Base-by-base conservation (phyloP, 2,329 filamentous ascomycete genomes). In the Stylonectria norvegica region DNA sequence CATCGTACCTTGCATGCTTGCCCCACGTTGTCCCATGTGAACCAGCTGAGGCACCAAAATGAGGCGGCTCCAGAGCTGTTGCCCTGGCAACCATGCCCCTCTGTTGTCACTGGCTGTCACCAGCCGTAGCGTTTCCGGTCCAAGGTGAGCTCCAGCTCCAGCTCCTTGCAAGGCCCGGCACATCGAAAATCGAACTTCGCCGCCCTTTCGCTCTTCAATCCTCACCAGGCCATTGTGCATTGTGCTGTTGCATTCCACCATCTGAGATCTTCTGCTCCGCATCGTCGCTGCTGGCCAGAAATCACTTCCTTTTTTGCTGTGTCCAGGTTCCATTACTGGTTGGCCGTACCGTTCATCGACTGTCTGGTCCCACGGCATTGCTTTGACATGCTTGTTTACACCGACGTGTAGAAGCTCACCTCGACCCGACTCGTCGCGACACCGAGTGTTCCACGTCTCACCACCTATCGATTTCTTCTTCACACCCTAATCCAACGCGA, bases 321-420 rank as follows among this genome's bases (percentile, higher is more conserved):
- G 17, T 22, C 20, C 20, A 33, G 23, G 34, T 36, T 9, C n/a
- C 20, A 7, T 35, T n/a, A 23, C 17, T 22, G 17, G 20, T 35
- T n/a, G 17, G 33, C 27, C n/a, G n/a, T n/a, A n/a, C n/a, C n/a
- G n/a, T n/a, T n/a, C n/a, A 9, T 30, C 27, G 14, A 9, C 14
- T 30, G 29, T 10, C 30, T 36, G 32, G 46, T 35, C 31, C 29
- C 31, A 44, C 38, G 32, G 19, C 18, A 27, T 36, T 19, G 25
- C 48, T 43, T 48, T 56, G 52, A 54, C 43, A 55, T 56, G 52
- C 43, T 22, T 54, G 30, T 47, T 39, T 40, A 38, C 50, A 29
- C 39, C 30, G 41, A 25, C 15, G 15, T 43, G 40, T 56, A 56
- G 44, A 40, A 20, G 11, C 30, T 30, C 39, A 38, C 35, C 35